Conservation (phyloP, 2,329 filamentous ascomycete genomes). For the Botrytis medusae region DNA sequence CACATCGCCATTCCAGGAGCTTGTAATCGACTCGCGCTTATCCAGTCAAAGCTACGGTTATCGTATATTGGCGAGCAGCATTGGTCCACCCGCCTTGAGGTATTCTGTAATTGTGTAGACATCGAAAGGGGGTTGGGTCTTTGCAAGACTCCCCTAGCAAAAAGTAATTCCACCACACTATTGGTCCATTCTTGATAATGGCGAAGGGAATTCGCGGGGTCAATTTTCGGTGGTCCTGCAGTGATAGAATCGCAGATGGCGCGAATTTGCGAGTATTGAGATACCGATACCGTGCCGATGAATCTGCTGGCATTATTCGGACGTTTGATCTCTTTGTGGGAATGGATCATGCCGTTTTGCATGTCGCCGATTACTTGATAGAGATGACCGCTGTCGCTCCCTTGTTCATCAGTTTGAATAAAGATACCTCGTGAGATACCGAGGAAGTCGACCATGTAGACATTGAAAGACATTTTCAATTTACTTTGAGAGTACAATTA, state of each 20-base stretch:
- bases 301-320: constrained; percentile 12
- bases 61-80: constrained; percentile 20
- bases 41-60: constrained; percentile 13
- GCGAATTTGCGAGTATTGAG: constrained; percentile 14
- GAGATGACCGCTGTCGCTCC: constrained; percentile 18
- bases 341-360: constrained; percentile 22
- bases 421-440: constrained; percentile 20
- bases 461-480: constrained; percentile 14
- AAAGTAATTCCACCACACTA: not conserved
- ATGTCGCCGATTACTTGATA: constrained; percentile 23
- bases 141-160: constrained; percentile 1
- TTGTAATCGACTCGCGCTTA: constrained; percentile 10
- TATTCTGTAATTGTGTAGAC: not conserved
- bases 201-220: constrained; percentile 12
- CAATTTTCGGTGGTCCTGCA: constrained; percentile 14
- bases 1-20: constrained; percentile 6
- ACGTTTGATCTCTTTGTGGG: constrained; percentile 20
- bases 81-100: not conserved
- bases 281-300: constrained; percentile 20
- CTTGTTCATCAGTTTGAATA: constrained; percentile 19
- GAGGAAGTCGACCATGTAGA: constrained; percentile 20
- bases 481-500: not conserved
- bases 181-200: constrained; percentile 19
- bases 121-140: constrained; percentile 3
- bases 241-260: constrained; percentile 18